Evolutionary conservation across 2,329 filamentous ascomycete genomes (phyloP), one percentile per base, ranked within the genome.

Genomic region (Cladorrhinum sp.): DNA sequence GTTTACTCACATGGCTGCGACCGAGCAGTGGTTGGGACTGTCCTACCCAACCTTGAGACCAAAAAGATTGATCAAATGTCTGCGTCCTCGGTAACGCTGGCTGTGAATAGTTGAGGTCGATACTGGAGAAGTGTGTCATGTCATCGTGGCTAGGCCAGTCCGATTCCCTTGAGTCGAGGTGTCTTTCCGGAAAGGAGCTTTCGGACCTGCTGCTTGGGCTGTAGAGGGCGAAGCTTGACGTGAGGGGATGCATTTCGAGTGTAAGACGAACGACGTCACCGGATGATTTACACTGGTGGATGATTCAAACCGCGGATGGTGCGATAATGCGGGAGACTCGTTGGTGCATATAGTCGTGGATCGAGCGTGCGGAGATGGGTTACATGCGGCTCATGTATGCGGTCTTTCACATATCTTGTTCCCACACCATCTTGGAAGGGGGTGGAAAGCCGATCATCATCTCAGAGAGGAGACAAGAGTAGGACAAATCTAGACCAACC

Each of bases 181-280:
- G 66, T 48, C 66, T 57, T 51, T 68, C 66, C 2, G 66, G 66
- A 55, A 68, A 68, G 12, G 66, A 67, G 57, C 60, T 61, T 36
- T 66, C 64, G 24, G 58, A 48, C 52, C 51, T 64, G 2, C 51
- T 22, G 20, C 58, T 57, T 32, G 64, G 59, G 56, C 58, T 57
- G 58, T 58, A 61, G 24, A 41, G 50, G 23, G 53, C 57, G 55
- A 38, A 49, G 57, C 22, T 45, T 27, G 49, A 36, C 16, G 58
- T n/a, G 18, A 54, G 45, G n/a, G 58, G 53, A 53, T 68, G 63
- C 66, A 67, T 66, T n/a, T 55, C 56, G 25, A 25, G 22, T 50
- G 29, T 57, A 18, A 53, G 51, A 58, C 57, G 52, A 50, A 50
- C 36, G 54, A 58, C 48, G 56, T 58, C 59, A 61, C 56, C 55